Evolutionary conservation across 257 asterid species (phyloP).

Genomic region (Schizonepeta tenuifolia): DNA sequence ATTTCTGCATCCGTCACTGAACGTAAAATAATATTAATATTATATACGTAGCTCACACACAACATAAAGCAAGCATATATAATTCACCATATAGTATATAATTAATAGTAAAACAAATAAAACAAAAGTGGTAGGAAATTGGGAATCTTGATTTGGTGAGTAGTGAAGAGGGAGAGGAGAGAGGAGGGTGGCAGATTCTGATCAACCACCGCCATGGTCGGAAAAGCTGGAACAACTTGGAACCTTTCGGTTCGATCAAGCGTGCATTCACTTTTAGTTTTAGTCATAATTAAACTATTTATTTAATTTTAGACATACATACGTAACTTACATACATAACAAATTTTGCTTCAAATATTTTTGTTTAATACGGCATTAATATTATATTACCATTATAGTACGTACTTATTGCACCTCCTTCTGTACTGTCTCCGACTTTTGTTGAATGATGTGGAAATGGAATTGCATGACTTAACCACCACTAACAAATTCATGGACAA

Average conservation of each 20-base stretch:
- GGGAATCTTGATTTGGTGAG: slow-evolving; percentile 25
- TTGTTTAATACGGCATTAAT: neutral
- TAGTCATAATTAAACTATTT: no score
- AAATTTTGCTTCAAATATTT: neutral
- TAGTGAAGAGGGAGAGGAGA: neutral
- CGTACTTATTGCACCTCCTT: slow-evolving; percentile 37
- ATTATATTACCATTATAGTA: neutral
- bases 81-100: neutral
- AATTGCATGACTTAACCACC: neutral
- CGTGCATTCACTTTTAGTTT: slow-evolving; percentile 11
- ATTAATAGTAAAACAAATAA: neutral
- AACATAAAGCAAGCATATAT: neutral
- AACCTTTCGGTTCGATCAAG: slow-evolving; percentile 28
- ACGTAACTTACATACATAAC: slow-evolving; percentile 9
- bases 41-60: no score
- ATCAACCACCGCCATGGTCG: slow-evolving; percentile 32
- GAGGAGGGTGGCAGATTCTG: slow-evolving; percentile 26
- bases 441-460: slow-evolving; percentile 7
- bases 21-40: no score
- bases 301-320: neutral
- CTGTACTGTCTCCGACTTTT: slow-evolving; percentile 34
- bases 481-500: neutral
- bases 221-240: slow-evolving; percentile 35
- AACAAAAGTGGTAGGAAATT: slow-evolving; percentile 1
- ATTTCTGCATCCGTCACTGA: no score